Conservation (phyloP, 441 rosid species). For the Macaranga tanarius region DNA sequence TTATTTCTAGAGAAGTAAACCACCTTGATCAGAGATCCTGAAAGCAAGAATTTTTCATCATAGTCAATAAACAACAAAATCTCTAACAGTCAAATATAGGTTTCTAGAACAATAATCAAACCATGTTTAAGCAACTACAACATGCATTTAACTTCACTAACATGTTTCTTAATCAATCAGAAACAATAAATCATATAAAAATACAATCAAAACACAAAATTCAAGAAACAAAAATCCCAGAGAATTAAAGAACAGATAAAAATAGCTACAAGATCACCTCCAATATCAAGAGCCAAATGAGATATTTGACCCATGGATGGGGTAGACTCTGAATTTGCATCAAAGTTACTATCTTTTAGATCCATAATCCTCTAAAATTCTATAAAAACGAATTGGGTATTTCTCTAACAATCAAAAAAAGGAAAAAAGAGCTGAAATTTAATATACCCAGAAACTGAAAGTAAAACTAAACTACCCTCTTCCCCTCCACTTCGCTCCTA, state of each 20-base stretch:
- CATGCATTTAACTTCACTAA: not conserved
- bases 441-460: slow-evolving; percentile 13
- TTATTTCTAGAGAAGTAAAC: slow-evolving; percentile 57
- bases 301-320: slow-evolving; percentile 47
- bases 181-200: not conserved
- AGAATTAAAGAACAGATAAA: not conserved
- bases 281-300: slow-evolving; percentile 88
- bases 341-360: slow-evolving; percentile 12
- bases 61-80: not conserved
- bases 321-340: slow-evolving; percentile 21
- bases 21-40: slow-evolving; percentile 80
- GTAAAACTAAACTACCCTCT: not conserved
- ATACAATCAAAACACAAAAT: not conserved
- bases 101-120: not conserved
- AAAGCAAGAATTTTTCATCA: slow-evolving; percentile 8
- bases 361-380: slow-evolving; percentile 26
- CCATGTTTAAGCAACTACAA: not conserved
- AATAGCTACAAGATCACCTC: slow-evolving; percentile 49
- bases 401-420: not conserved
- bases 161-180: not conserved
- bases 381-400: not conserved
- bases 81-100: not conserved
- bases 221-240: not conserved
- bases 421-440: slow-evolving; percentile 1
- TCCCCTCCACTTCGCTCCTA: slow-evolving; percentile 21